These are phyloP conservation scores for Myrmaecium sp. DNA, from an alignment of 2,329 filamentous ascomycete genomes.

Conservation along the genomic window DNA sequence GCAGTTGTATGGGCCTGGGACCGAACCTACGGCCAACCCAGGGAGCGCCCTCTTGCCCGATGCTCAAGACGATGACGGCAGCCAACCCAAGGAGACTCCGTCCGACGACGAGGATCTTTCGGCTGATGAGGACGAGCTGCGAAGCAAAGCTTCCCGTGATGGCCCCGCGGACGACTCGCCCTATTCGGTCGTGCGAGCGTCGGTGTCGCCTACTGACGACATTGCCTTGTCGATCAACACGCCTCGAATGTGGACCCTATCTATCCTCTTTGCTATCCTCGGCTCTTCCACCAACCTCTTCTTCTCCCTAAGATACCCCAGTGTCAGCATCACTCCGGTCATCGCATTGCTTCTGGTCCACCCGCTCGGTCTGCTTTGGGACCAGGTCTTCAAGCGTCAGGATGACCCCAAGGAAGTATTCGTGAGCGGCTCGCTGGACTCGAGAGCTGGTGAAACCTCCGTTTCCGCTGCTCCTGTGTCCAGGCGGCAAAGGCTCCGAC, in stretches of 20 bases:
- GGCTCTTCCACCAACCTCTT: conserved; percentile 76
- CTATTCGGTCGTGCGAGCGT: conserved; percentile 65
- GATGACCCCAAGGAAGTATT: conserved; percentile 39
- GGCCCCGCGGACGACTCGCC: conserved; percentile 52
- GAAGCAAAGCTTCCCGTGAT: conserved; percentile 22
- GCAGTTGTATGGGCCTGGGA: background rate
- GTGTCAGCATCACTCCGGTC: conserved; percentile 75
- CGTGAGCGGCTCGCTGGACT: conserved; percentile 35
- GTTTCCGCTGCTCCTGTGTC: no score
- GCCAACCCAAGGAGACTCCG: conserved; percentile 5
- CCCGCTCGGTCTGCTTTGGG: conserved; percentile 67
- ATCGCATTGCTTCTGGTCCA: conserved; percentile 76
- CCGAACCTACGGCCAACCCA: no score
- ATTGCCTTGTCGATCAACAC: conserved; percentile 68
- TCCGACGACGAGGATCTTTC: conserved; percentile 14
- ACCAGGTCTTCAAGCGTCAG: conserved; percentile 47
- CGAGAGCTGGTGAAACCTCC: conserved; percentile 3
- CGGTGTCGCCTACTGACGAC: conserved; percentile 60
- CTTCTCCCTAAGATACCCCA: conserved; percentile 80
- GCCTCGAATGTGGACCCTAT: conserved; percentile 71
- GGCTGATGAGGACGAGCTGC: conserved; percentile 13
- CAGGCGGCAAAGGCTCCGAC: conserved; percentile 34
- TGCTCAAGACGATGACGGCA: conserved; percentile 1
- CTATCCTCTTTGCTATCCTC: conserved; percentile 62
- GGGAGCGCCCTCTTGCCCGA: no score